phyloP scores from a whole-genome alignment of 768 basidiomycete species.

The Pulveroboletus sp. region DNA sequence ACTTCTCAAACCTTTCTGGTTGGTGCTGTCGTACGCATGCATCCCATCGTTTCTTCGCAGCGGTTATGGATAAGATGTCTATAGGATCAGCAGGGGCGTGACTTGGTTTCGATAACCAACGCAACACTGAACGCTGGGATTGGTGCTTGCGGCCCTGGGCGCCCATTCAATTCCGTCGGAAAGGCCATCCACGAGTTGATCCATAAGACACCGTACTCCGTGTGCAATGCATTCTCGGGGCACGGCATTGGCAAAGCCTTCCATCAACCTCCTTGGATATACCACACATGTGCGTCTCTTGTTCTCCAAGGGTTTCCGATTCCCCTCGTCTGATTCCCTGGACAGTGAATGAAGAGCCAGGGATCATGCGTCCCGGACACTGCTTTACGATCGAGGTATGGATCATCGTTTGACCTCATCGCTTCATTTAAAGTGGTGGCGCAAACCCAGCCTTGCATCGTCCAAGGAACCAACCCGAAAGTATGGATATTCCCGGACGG shows the following conservation, averaged over 20 bases:
- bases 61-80: background rate
- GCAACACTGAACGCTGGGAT: constrained; percentile 69
- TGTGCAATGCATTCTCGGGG: constrained; percentile 72
- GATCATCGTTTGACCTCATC: background rate
- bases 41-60: background rate
- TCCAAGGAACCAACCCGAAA: constrained; percentile 66
- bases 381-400: constrained; percentile 90
- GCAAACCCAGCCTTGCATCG: constrained; percentile 56
- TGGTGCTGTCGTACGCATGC: constrained; percentile 60
- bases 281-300: constrained; percentile 59
- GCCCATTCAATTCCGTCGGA: constrained; percentile 67
- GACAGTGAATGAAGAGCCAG: constrained; percentile 81
- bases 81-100: constrained; percentile 66
- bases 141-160: constrained; percentile 67
- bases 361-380: constrained; percentile 76
- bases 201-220: constrained; percentile 41
- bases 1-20: constrained; percentile 83
- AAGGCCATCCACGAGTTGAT: constrained; percentile 57
- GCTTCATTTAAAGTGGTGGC: background rate
- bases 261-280: constrained; percentile 79
- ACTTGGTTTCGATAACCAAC: constrained; percentile 60
- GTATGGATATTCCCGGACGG: constrained; percentile 86
- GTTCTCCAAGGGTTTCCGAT: background rate
- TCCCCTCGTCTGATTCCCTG: background rate
- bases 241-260: constrained; percentile 86